phyloP scores from a whole-genome alignment of 345 rosid species.

The Erucastrum elatum region DNA sequence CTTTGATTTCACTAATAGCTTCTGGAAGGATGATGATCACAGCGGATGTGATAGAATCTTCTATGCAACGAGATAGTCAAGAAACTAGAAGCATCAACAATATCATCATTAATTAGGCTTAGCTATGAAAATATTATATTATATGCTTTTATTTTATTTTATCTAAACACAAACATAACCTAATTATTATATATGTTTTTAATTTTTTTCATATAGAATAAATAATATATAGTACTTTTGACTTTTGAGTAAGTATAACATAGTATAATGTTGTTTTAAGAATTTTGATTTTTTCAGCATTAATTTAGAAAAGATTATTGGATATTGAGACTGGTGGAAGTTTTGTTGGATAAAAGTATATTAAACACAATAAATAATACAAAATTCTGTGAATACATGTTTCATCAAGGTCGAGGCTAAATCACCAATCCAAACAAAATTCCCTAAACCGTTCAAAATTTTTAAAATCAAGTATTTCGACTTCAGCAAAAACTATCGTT shows the following conservation, averaged over 20 bases:
- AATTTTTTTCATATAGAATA: neutral
- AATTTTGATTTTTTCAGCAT: neutral
- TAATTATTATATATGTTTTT: neutral
- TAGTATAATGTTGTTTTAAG: neutral
- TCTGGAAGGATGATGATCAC: neutral
- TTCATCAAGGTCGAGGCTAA: neutral
- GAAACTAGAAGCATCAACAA: neutral
- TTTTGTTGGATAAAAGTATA: neutral
- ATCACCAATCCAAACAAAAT: neutral
- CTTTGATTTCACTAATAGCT: neutral
- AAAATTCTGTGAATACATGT: neutral
- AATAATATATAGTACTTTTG: neutral
- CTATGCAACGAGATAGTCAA: constrained; percentile 1
- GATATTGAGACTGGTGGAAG: neutral
- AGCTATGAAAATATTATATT: neutral
- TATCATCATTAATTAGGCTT: neutral
- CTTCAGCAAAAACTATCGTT: neutral
- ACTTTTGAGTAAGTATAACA: no score
- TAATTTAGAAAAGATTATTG: neutral
- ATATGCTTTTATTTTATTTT: neutral
- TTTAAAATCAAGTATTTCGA: neutral
- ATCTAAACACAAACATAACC: neutral
- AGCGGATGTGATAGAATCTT: neutral
- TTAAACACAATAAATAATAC: neutral
- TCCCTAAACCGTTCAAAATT: neutral